A percentile compares a stretch with the other conserved stretches of the same genome.
These are phyloP conservation scores for Blastocystis sp. DNA, from an alignment of 352 stramenopile species.

Conservation along the genomic window DNA sequence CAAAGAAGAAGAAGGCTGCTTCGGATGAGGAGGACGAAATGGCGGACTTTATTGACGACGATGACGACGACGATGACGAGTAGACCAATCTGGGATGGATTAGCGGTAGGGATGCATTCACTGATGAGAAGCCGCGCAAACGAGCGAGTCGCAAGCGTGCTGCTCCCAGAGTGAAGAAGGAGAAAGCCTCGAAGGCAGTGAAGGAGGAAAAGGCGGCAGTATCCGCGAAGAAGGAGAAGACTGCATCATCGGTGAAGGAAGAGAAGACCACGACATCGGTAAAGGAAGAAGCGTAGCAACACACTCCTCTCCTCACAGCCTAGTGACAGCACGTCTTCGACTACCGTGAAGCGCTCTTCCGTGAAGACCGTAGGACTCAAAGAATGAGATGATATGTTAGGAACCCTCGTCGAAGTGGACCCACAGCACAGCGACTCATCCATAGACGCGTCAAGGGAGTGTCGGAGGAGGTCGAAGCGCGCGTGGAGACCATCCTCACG, in stretches of 20 bases:
- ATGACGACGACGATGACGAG: slow-evolving; percentile 67
- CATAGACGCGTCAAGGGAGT: neutral
- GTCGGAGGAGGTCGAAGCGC: slow-evolving; percentile 75
- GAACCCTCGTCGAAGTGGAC: neutral
- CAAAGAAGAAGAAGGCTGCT: slow-evolving; percentile 18
- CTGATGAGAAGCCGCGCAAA: slow-evolving; percentile 3
- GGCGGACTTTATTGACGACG: slow-evolving; percentile 51
- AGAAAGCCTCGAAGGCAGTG: neutral
- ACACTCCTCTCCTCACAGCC: neutral
- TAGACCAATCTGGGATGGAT: neutral
- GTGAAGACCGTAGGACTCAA: neutral
- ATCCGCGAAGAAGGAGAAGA: slow-evolving; percentile 64
- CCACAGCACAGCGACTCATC: neutral
- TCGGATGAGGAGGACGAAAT: slow-evolving; percentile 42
- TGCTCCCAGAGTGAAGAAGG: neutral
- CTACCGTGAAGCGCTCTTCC: neutral
- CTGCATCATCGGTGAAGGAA: neutral
- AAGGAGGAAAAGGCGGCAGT: neutral
- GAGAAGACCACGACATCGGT: neutral
- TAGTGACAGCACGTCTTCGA: neutral
- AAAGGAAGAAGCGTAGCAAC: too few species aligned
- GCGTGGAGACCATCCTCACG: slow-evolving; percentile 73
- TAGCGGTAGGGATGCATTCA: neutral
- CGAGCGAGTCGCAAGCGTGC: neutral
- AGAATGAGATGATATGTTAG: neutral